A percentile compares a stretch with the other conserved stretches of the same genome.
These are phyloP conservation scores for Gorgonomyces haynaldii DNA, from an alignment of 192 early-diverging fungal genomes.

Conservation along the genomic window DNA sequence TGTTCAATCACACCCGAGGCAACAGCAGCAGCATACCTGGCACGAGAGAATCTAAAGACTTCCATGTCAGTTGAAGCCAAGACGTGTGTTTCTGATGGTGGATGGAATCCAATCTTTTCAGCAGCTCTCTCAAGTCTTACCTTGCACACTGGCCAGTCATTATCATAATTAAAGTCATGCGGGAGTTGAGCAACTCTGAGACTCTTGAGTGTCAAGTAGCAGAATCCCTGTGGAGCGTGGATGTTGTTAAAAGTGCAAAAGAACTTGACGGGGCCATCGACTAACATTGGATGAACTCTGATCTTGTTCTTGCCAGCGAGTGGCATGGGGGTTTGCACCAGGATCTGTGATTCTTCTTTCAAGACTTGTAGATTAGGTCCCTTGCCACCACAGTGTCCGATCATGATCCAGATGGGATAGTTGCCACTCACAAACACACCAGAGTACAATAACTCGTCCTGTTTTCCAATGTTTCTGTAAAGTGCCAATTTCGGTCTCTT, in stretches of 20 bases:
- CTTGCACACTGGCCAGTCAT: slow-evolving; percentile 65
- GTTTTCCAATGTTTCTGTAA: too few species aligned
- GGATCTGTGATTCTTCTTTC: slow-evolving; percentile 14
- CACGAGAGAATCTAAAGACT: slow-evolving; percentile 56
- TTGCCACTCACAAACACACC: slow-evolving; percentile 66
- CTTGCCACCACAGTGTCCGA: slow-evolving; percentile 14
- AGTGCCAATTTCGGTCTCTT: too few species aligned
- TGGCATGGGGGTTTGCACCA: slow-evolving; percentile 16
- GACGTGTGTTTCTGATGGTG: slow-evolving; percentile 69
- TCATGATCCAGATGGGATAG: slow-evolving; percentile 64
- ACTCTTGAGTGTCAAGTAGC: slow-evolving; percentile 57
- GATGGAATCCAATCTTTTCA: slow-evolving; percentile 74
- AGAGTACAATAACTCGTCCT: slow-evolving; percentile 39
- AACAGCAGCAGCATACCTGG: slow-evolving; percentile 42
- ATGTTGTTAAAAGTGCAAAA: slow-evolving; percentile 70
- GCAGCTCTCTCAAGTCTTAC: slow-evolving; percentile 52
- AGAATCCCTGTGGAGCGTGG: slow-evolving; percentile 66
- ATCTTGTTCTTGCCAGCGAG: slow-evolving; percentile 41
- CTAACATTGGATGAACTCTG: slow-evolving; percentile 60
- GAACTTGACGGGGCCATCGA: slow-evolving; percentile 50
- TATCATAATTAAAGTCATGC: slow-evolving; percentile 56
- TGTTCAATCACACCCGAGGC: slow-evolving; percentile 54
- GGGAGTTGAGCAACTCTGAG: slow-evolving; percentile 57
- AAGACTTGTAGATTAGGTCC: slow-evolving; percentile 10
- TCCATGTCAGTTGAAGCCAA: slow-evolving; percentile 55